Evolutionary conservation across 495 filamentous ascomycete genomes (phyloP).

Genomic region (Aspergillus hancockii): DNA sequence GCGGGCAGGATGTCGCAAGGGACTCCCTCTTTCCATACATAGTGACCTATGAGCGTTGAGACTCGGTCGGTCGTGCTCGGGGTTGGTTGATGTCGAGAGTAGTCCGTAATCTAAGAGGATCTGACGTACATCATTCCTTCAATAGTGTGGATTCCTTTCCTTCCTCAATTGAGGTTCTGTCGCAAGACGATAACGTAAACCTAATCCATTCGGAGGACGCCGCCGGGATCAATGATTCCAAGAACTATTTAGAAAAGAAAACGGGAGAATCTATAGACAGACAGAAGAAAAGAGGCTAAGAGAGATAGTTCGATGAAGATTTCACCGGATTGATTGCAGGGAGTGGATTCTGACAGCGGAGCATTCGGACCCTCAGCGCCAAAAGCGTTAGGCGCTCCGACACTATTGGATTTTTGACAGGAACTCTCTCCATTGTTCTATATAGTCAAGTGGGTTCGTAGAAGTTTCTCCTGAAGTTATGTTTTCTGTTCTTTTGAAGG

Average conservation of each 20-base stretch:
- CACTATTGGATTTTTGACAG: constrained; percentile 31
- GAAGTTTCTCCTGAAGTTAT: not conserved
- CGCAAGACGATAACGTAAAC: no score
- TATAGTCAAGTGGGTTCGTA: not conserved
- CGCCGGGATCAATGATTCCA: not conserved
- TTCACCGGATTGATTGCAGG: not conserved
- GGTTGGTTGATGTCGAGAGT: not conserved
- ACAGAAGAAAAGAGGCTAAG: not conserved
- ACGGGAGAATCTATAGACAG: not conserved
- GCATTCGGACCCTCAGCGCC: constrained; percentile 15
- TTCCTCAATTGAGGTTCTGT: not conserved
- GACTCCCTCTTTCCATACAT: not conserved
- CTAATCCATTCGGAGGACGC: not conserved
- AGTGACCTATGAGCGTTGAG: not conserved
- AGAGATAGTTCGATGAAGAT: not conserved
- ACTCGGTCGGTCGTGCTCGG: not conserved
- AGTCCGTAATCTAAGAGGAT: not conserved
- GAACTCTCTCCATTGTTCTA: constrained; percentile 6
- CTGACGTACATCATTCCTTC: not conserved
- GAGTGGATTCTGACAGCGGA: constrained; percentile 13
- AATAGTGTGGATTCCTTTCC: not conserved
- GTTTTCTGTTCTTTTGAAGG: constrained; percentile 10
- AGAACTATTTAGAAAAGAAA: not conserved
- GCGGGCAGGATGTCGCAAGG: not conserved
- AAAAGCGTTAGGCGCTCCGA: constrained; percentile 23